A percentile compares a stretch with the other conserved stretches of the same genome.
Conservation (phyloP, 257 asterid genomes). For the Forsythia viridissima region DNA sequence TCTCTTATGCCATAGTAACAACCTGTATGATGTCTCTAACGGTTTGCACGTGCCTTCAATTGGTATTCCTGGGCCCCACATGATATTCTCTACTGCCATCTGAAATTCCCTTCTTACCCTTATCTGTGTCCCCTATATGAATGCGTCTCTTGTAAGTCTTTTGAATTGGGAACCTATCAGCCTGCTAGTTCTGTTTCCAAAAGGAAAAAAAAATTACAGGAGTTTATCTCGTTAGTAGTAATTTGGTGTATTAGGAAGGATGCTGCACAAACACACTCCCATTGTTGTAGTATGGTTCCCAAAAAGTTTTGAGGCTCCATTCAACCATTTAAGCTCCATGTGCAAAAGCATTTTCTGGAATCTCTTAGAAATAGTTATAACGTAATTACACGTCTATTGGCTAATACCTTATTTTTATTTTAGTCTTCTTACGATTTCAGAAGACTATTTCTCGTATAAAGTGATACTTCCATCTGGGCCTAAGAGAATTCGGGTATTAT, state of each 20-base stretch:
- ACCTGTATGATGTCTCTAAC: no score
- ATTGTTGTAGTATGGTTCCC: background rate
- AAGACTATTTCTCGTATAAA: background rate
- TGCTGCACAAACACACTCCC: background rate
- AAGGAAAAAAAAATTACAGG: background rate
- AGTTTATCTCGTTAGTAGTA: background rate
- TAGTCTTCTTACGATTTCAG: background rate
- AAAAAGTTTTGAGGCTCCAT: background rate
- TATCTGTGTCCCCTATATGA: no score
- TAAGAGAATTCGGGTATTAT: background rate
- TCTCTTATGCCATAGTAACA: no score
- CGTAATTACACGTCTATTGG: background rate
- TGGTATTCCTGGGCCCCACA: no score
- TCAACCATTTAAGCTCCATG: conserved; percentile 1
- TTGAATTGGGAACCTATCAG: no score
- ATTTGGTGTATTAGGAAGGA: background rate
- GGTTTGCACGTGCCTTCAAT: no score
- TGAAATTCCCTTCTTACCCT: no score
- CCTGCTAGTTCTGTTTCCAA: conserved; percentile 9
- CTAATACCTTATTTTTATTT: background rate
- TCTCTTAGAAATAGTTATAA: background rate
- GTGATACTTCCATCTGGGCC: background rate
- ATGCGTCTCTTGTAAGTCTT: no score
- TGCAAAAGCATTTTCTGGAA: background rate
- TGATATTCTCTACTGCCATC: no score